Percentiles rank a stretch among this genome's conserved stretches.
Evolutionary conservation across 176 grass and related monocot species (phyloP).

Genomic region (Oryza punctata): DNA sequence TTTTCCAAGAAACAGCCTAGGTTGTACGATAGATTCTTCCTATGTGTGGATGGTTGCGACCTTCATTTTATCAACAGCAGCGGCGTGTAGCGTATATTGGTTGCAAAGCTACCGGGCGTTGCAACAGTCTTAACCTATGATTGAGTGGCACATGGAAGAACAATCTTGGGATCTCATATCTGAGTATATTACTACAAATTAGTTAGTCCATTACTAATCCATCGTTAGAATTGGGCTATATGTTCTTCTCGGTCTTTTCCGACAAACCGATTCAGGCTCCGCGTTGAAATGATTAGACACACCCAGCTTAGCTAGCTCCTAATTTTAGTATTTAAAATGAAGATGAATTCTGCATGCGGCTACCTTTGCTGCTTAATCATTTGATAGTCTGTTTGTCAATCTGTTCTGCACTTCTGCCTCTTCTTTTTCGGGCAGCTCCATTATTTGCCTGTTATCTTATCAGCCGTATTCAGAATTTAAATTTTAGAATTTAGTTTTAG

Average conservation of each 20-base stretch:
- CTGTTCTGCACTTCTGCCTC: background rate
- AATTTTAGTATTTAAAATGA: background rate
- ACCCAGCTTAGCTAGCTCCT: background rate
- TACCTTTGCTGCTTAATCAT: background rate
- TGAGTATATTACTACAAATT: background rate
- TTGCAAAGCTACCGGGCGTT: conserved; percentile 28
- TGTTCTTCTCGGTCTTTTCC: too few species aligned
- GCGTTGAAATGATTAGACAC: background rate
- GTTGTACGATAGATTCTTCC: background rate
- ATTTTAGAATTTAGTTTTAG: too few species aligned
- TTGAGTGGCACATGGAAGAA: conserved; percentile 11
- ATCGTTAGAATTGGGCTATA: background rate
- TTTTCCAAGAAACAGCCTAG: too few species aligned
- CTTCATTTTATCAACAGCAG: too few species aligned
- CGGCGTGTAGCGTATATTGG: background rate
- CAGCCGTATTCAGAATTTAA: too few species aligned
- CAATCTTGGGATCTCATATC: conserved; percentile 19
- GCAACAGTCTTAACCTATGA: conserved; percentile 12
- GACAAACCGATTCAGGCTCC: too few species aligned
- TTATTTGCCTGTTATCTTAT: too few species aligned
- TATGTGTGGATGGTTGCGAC: background rate
- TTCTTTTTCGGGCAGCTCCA: background rate
- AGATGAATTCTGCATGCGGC: background rate
- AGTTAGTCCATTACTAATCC: background rate
- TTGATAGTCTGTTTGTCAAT: background rate